Evolutionary conservation across 2,329 filamentous ascomycete genomes (phyloP), one percentile per base, ranked within the genome.

Genomic region (Fusarium sp.): DNA sequence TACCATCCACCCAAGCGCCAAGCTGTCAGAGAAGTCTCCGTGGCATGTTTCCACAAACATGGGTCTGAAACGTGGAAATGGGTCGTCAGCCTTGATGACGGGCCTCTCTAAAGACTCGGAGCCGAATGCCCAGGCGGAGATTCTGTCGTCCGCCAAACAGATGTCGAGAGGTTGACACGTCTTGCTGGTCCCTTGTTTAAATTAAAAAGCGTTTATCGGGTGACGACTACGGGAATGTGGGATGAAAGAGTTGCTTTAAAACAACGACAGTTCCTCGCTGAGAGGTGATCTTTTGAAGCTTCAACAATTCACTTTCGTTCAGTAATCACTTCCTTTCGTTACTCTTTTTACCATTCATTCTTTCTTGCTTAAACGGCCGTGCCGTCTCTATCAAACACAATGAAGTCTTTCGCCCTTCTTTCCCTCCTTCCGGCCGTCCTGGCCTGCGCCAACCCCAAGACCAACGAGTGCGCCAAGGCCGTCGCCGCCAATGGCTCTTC

Each of bases 371-470:
- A 47, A 13, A n/a, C 71, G 75, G 73, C 67, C 50, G 75, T 37
- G 71, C 67, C 71, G 70, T 66, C 27, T 34, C 22, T 62, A 22
- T 13, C 24, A 24, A 22, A 24, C 52, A 31, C 29, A 40, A 78
- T 78, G 76, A 74, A 74, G 66, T 60, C 47, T 29, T 77, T 59
- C 38, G 66, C 71, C 29, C 72, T 78, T 24, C 54, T 78, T 45
- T 73, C 75, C 52, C 72, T 78, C 40, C 67, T 78, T 11, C 73
- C 76, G 2, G 73, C 61, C 13, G 75, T 74, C 35, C 29, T 78
- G 67, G 75, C 69, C 54, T 76, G 74, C 63, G 69, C 74, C 64
- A 77, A 75, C 69, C 60, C 58, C 58, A 45, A 74, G 45, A 62
- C 67, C 34, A 78, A 78, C 64, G 62, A 66, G 29, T 78, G 75